Evolutionary conservation across 805 yeast genomes (phyloP).

Genomic region (Ogataea pilisensis): DNA sequence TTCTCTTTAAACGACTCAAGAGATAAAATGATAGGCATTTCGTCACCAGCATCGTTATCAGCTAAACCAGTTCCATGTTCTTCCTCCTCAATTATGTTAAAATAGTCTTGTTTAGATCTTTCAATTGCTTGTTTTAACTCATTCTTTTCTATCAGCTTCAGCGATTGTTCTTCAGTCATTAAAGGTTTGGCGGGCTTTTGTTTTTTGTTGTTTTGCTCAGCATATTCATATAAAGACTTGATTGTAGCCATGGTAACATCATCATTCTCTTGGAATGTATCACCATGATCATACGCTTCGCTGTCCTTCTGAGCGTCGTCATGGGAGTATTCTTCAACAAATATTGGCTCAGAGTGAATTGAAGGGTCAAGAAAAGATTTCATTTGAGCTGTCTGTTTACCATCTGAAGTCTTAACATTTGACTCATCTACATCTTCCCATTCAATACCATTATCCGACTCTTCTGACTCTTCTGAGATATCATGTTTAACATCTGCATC

Average conservation of each 20-base stretch:
- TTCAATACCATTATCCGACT: conserved; percentile 45
- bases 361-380: conserved; percentile 19
- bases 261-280: too few species aligned
- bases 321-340: conserved; percentile 6
- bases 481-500: conserved; percentile 29
- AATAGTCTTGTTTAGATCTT: conserved; percentile 41
- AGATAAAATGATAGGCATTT: conserved; percentile 21
- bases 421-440: conserved; percentile 72
- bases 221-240: conserved; percentile 31
- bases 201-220: conserved; percentile 22
- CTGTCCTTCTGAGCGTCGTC: conserved; percentile 3
- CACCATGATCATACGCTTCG: too few species aligned
- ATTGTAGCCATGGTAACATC: conserved; percentile 26
- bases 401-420: too few species aligned
- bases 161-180: conserved; percentile 12
- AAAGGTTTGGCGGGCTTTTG: conserved; percentile 4
- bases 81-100: conserved; percentile 25
- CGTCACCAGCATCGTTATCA: conserved; percentile 6
- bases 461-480: conserved; percentile 22
- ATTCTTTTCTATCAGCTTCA: conserved; percentile 19
- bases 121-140: conserved; percentile 44
- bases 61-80: conserved; percentile 15
- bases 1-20: conserved; percentile 16
- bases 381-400: conserved; percentile 3
- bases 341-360: conserved; percentile 14